Evolutionary conservation across 192 early-diverging fungal genomes (phyloP).

Genomic region (Chytriomyces confervae): DNA sequence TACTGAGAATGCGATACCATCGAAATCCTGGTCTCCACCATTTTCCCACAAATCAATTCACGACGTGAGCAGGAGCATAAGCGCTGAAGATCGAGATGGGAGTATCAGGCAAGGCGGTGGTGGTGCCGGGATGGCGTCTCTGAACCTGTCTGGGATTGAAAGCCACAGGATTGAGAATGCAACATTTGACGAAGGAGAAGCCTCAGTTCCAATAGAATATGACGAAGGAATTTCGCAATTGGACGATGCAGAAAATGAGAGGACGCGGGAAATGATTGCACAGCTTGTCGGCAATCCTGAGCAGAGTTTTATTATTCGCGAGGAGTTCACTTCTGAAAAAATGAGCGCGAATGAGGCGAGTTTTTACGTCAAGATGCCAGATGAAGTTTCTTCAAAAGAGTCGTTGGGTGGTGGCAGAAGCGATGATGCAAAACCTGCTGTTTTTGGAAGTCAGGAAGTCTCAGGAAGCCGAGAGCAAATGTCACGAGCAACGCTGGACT

Average conservation of each 20-base stretch:
- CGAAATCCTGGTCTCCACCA: no score
- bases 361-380: no score
- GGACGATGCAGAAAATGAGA: conserved; percentile 7
- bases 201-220: neutral
- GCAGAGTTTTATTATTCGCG: conserved; percentile 17
- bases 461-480: conserved; percentile 3
- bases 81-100: no score
- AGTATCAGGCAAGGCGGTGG: no score
- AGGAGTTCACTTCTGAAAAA: neutral
- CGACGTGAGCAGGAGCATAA: no score
- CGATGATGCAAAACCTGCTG: no score
- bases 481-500: conserved; percentile 17
- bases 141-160: neutral
- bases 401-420: no score
- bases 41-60: no score
- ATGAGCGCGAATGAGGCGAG: no score
- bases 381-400: no score
- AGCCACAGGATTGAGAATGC: neutral
- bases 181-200: neutral
- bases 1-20: no score
- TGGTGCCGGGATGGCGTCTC: neutral
- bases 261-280: conserved; percentile 27
- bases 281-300: conserved; percentile 24
- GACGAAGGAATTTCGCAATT: neutral
- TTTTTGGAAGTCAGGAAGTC: no score